Base-by-base conservation (phyloP, 2,329 filamentous ascomycete species). In the Aspergillus felis region DNA sequence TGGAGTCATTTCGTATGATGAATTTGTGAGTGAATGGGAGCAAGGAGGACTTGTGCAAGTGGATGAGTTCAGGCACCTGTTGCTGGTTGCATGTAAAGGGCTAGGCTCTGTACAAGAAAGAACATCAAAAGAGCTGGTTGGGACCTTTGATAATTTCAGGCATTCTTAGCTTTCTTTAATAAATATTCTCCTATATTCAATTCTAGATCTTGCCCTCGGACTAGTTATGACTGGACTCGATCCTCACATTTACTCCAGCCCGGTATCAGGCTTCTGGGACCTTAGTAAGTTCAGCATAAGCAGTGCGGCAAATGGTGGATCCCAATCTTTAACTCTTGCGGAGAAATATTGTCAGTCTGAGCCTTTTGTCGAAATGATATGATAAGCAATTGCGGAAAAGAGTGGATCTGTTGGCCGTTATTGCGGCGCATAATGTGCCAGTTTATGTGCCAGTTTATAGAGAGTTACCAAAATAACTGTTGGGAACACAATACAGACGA, bases 81-180 rank as follows among this genome's bases (percentile, higher is more conserved):
- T 56, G 41, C 41, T 56, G 6, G 41, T 52, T 14, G 55, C 55
- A 2, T 56, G 55, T 5, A 56, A 56, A 35, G 55, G 55, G 20
- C 12, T 46, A 6, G 42, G n/a, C 3, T 46, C 42, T 24, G 20
- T 46, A 8, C 42, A 24, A 3, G n/a, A 46, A 46, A 20, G 42
- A 12, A 10, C 42, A 44, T 12, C 22, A 12, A 20, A 24, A 3
- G 8, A 46, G 42, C 42, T 8, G n/a, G 17, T 46, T 24, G 20
- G 3, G 4, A 24, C n/a, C 20, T 46, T 3, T n/a, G 6, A 44
- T 22, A 0, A 10, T 22, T 12, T 29, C 28, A 2, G 10, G 28
- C 10, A 44, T 12, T 22, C 6, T 10, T 22, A 17, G 22, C 5
- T 4, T 3, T 22, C 3, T 20, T 44, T 8, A 17, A 7, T 44